Evolutionary conservation across 192 early-diverging fungal species (phyloP).

Genomic region (Gigaspora rosea): DNA sequence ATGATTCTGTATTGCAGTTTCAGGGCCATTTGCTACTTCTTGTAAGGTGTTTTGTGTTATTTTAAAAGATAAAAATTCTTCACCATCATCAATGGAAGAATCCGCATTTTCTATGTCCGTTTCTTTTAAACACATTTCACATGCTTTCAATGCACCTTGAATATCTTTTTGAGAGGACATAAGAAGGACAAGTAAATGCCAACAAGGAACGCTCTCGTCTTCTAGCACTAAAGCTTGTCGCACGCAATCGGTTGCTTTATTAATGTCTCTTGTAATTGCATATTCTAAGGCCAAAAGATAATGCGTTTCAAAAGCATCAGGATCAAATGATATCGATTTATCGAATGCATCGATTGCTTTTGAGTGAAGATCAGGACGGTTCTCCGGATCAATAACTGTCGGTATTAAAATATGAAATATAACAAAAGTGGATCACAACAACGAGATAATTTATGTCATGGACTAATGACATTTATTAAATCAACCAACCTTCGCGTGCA

Average conservation of each 20-base stretch:
- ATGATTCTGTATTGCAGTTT: conserved; percentile 54
- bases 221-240: conserved; percentile 58
- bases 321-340: conserved; percentile 52
- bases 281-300: conserved; percentile 72
- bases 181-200: conserved; percentile 73
- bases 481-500: conserved; percentile 41
- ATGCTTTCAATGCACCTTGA: conserved; percentile 61
- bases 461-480: not conserved
- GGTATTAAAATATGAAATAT: not conserved
- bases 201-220: conserved; percentile 62
- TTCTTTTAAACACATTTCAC: conserved; percentile 63
- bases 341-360: conserved; percentile 58
- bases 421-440: conserved; percentile 1
- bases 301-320: conserved; percentile 57
- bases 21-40: conserved; percentile 53
- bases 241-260: conserved; percentile 54
- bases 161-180: conserved; percentile 70
- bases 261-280: conserved; percentile 65
- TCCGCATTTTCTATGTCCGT: conserved; percentile 47
- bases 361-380: conserved; percentile 62
- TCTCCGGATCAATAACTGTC: conserved; percentile 60
- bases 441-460: not conserved
- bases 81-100: conserved; percentile 51
- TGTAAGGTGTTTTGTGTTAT: conserved; percentile 62
- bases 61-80: conserved; percentile 61